These are phyloP conservation scores for Mycena albidolilacea DNA, from an alignment of 768 basidiomycete genomes.

Conservation along the genomic window DNA sequence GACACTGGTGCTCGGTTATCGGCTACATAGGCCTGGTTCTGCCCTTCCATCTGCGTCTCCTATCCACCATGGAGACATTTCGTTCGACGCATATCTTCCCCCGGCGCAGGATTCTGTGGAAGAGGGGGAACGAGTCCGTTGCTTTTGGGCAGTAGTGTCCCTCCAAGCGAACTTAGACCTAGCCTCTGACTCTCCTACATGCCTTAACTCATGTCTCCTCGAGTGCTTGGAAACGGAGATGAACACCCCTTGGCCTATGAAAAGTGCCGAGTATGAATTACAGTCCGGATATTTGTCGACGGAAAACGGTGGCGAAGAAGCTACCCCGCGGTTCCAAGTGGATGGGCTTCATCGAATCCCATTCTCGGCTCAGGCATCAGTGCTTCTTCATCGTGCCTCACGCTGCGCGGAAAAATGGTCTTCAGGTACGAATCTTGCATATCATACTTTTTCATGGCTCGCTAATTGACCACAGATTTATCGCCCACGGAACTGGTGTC, in stretches of 20 bases:
- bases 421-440: not conserved
- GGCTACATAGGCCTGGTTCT: constrained; percentile 17
- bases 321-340: not conserved
- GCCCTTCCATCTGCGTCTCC: not conserved
- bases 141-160: constrained; percentile 28
- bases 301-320: not conserved
- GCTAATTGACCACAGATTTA: constrained; percentile 9
- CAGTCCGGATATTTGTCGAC: not conserved
- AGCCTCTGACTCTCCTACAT: not conserved
- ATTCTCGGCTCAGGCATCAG: not conserved
- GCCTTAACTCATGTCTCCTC: constrained; percentile 3
- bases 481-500: constrained; percentile 5
- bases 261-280: constrained; percentile 1
- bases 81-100: not conserved
- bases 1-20: constrained; percentile 15
- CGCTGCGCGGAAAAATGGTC: not conserved
- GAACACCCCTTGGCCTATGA: constrained; percentile 22
- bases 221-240: not conserved
- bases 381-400: constrained; percentile 16
- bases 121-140: constrained; percentile 18
- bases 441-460: not conserved
- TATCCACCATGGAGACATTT: not conserved
- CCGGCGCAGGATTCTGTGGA: constrained; percentile 8
- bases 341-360: not conserved
- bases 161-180: constrained; percentile 17